Evolutionary conservation across 2,329 filamentous ascomycete genomes (phyloP).

Genomic region (Neofusicoccum kwambonambiense): DNA sequence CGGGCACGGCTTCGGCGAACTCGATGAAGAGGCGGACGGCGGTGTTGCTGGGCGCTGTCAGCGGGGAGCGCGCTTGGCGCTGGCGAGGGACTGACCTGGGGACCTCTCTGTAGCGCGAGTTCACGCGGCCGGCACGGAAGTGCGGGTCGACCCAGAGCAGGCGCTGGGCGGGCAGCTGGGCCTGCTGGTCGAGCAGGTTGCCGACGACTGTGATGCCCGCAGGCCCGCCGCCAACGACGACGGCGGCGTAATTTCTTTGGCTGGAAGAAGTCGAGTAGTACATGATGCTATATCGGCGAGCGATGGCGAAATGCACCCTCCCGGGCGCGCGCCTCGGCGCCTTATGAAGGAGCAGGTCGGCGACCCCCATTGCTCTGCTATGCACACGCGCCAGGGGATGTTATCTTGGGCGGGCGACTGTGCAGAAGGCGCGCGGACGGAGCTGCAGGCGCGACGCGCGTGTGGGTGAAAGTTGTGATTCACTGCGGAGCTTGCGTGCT

Average conservation of each 20-base stretch:
- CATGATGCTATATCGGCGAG: constrained; percentile 7
- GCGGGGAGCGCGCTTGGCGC: not conserved
- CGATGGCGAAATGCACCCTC: constrained; percentile 7
- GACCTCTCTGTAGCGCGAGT: constrained; percentile 58
- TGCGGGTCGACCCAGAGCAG: constrained; percentile 60
- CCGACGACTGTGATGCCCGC: constrained; percentile 61
- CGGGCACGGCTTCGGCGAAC: constrained; percentile 54
- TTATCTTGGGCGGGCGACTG: not conserved
- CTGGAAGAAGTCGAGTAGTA: constrained; percentile 7
- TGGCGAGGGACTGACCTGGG: constrained; percentile 44
- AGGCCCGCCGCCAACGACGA: constrained; percentile 60
- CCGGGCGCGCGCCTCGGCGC: constrained; percentile 11
- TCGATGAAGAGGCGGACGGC: constrained; percentile 60
- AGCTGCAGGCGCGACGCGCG: constrained; percentile 1
- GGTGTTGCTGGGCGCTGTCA: constrained; percentile 52
- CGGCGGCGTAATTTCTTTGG: constrained; percentile 44
- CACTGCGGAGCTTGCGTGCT: constrained; percentile 3
- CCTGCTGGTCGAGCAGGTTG: constrained; percentile 57
- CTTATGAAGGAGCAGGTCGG: constrained; percentile 6
- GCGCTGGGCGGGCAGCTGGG: constrained; percentile 35
- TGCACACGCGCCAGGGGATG: not conserved
- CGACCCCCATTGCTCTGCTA: not conserved
- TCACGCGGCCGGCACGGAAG: constrained; percentile 44
- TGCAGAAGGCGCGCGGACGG: not conserved
- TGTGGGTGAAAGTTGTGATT: constrained; percentile 12